Base-by-base conservation (phyloP, 2,329 filamentous ascomycete genomes). In the Fusarium pseudograminearum region DNA sequence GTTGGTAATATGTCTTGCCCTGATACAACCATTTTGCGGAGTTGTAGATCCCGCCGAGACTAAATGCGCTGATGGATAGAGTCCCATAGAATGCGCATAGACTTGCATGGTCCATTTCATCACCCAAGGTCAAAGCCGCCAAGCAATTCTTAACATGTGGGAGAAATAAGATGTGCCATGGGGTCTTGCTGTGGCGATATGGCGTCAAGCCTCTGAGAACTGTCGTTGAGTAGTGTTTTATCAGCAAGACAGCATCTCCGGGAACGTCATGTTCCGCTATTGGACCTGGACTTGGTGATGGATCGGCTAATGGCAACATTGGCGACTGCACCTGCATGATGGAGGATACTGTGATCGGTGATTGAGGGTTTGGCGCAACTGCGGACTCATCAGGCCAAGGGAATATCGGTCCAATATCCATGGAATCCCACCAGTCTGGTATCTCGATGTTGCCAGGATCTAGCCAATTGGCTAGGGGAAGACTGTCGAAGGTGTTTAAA, bases 111-210 rank as follows among this genome's bases (percentile, higher is more conserved):
- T 71, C 50, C 55, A 71, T 65, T 1, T 62, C n/a, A 4, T 71
- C 69, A 0, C 68, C 68, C 0, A 71, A 33, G 0, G 68, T 71
- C 0, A 71, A 14, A 3, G 69, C 69, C 0, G 68, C 69, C 2
- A 71, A 14, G 5, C 69, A 71, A 12, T 57, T 53, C 11, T 71
- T 71, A 5, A 65, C 54, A 8, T 69, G 65, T 0, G 69, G 69
- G 0, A 71, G 34, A 2, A 71, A 71, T 0, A 71, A 46, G 0
- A 71, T 31, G 14, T 71, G 69, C 68, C 69, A 71, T 0, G 68
- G 69, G 6, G 68, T 71, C 3, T 71, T 71, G 34, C 69, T 71
- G 8, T 71, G 69, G 1, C 53, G 55, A 22, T 71, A 71, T 1
- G 69, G 69, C 0, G 69, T 71, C 3, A 71, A 15, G 0, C 68